Evolutionary conservation across 345 rosid species (phyloP).

Genomic region (Eucalyptus tenuipes): DNA sequence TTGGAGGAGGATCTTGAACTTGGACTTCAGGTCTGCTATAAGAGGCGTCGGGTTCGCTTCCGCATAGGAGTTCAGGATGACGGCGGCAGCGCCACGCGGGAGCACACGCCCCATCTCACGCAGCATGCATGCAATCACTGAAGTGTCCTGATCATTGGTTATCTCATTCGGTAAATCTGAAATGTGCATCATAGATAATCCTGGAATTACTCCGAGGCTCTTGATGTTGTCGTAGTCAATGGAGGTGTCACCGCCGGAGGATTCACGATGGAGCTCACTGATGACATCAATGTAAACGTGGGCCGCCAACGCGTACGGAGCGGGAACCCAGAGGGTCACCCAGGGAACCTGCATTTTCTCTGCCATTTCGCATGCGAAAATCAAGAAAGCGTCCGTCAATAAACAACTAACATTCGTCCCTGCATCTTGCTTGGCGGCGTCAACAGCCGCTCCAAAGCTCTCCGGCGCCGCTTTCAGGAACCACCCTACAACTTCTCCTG

Average conservation of each 20-base stretch:
- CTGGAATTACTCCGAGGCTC: constrained; percentile 30
- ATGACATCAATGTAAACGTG: not conserved
- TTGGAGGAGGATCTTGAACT: constrained; percentile 9
- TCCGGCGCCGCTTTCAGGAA: not conserved
- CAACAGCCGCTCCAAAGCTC: not conserved
- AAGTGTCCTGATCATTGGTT: not conserved
- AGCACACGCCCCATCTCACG: constrained; percentile 17
- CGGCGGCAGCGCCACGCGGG: constrained; percentile 17
- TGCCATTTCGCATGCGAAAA: not conserved
- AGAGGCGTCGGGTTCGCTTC: constrained; percentile 20
- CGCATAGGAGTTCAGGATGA: constrained; percentile 26
- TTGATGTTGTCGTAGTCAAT: not conserved
- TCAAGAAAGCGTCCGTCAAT: not conserved
- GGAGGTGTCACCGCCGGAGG: not conserved
- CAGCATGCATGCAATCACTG: not conserved
- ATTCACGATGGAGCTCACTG: not conserved
- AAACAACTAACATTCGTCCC: not conserved
- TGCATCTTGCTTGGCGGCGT: not conserved
- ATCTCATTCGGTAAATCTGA: constrained; percentile 25
- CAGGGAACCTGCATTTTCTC: not conserved
- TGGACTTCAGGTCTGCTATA: constrained; percentile 18
- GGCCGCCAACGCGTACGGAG: not conserved
- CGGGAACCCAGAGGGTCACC: not conserved
- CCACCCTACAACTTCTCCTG: not conserved
- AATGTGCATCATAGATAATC: constrained; percentile 26